Evolutionary conservation across 1,284 basidiomycete genomes (phyloP), one percentile per base, ranked within the genome.

Genomic region (Malassezia globosa): DNA sequence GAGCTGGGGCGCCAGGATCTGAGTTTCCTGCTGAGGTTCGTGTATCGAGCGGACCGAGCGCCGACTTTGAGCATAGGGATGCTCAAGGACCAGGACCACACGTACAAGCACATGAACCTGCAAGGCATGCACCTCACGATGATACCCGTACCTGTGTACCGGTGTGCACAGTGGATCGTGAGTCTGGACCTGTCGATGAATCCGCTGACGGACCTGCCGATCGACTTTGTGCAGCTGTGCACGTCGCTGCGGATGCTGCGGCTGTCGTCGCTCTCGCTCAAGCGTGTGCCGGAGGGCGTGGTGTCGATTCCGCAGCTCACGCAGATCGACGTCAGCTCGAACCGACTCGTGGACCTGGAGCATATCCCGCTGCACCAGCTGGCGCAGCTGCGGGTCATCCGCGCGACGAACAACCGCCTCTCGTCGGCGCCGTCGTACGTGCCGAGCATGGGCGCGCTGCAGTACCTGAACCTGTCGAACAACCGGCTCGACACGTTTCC

Each of bases 181-280:
- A 83, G 80, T 42, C 82, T 97, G 51, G 87, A 88, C 61, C 79
- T 97, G 7, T 92, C 89, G 2, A 81, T 85, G 51, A 99, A 97
- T 68, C 89, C 92, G 1, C 88, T 94, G 80, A 80, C 90, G 46
- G 92, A 97, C 71, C 82, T 97, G 29, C 94, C 94, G 0, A 80
- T 87, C 41, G 94, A 97, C 74, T 97, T 99, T 70, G 84, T 95
- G 43, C 87, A 96, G 73, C 81, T 84, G 8, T 95, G 89, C 67
- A 81, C 80, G 3, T 80, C 77, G 5, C 78, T 99, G 24, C 82
- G 83, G 42, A 88, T 92, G 63, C 80, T 99, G 42, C 81, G 84
- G 7, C 77, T 97, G 46, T 84, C 84, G n/a, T 82, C 87, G 60
- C 89, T 95, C 82, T 85, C 87, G 11, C 83, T 95, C 76, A 96